phyloP scores from a whole-genome alignment of 768 basidiomycete genomes.

The Amanita fuliginea region DNA sequence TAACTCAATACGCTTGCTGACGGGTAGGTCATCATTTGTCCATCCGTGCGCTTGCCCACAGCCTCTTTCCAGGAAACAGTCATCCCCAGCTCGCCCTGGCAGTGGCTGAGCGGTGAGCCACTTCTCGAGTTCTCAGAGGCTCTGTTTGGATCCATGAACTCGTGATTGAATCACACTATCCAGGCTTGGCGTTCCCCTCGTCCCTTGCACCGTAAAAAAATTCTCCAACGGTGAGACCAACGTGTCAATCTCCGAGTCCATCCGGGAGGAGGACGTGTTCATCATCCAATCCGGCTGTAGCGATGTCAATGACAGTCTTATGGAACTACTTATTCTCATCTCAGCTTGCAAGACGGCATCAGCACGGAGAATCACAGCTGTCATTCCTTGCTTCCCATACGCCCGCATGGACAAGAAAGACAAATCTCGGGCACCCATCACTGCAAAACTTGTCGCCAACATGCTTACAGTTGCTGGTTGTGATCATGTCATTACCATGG shows the following conservation, averaged over 20 bases:
- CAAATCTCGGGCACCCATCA: slow-evolving; percentile 91
- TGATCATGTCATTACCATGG: slow-evolving; percentile 99
- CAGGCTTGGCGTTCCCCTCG: slow-evolving; percentile 85
- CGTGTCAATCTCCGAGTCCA: slow-evolving; percentile 89
- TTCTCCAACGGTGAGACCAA: slow-evolving; percentile 95
- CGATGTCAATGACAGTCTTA: slow-evolving; percentile 92
- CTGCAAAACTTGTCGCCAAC: slow-evolving; percentile 95
- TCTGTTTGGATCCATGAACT: slow-evolving; percentile 32
- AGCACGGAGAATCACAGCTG: slow-evolving; percentile 90
- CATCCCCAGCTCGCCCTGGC: slow-evolving; percentile 95
- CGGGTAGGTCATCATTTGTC: slow-evolving; percentile 36
- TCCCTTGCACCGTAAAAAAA: slow-evolving; percentile 76
- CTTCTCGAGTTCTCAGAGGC: slow-evolving; percentile 32
- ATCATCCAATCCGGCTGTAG: slow-evolving; percentile 88
- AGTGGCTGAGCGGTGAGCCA: slow-evolving; percentile 94
- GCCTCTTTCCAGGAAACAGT: slow-evolving; percentile 65
- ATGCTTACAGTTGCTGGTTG: slow-evolving; percentile 96
- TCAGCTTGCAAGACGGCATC: slow-evolving; percentile 97
- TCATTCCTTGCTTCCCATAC: slow-evolving; percentile 97
- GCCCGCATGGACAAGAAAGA: slow-evolving; percentile 98
- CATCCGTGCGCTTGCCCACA: slow-evolving; percentile 8
- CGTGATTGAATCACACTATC: slow-evolving; percentile 33
- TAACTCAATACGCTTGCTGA: slow-evolving; percentile 66
- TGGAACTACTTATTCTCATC: slow-evolving; percentile 98
- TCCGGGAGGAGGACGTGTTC: slow-evolving; percentile 97